A percentile compares a stretch with the other conserved stretches of the same genome.
Conservation (phyloP, 805 yeast species). For the Kodamaea laetipori region DNA sequence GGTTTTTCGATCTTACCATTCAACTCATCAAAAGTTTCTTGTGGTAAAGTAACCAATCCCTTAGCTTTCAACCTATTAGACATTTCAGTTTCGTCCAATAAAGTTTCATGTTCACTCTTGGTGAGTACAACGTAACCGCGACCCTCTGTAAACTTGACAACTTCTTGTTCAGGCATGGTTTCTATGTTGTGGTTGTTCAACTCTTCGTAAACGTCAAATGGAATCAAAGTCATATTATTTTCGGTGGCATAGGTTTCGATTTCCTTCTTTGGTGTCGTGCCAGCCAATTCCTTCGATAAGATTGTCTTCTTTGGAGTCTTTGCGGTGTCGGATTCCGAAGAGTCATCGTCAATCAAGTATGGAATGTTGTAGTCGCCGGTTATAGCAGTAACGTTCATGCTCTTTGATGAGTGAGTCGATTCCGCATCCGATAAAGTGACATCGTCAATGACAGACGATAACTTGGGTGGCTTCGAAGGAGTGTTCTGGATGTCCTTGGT, state of each 20-base stretch:
- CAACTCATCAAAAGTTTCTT: conserved; percentile 22
- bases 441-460: conserved; percentile 9
- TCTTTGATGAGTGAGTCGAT: conserved; percentile 14
- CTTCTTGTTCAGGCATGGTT: conserved; percentile 25
- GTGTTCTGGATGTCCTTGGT: conserved; percentile 28
- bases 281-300: conserved; percentile 21
- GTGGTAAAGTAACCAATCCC: conserved; percentile 38
- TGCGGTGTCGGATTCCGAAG: conserved; percentile 22
- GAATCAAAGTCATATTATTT: conserved; percentile 33
- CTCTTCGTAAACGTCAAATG: conserved; percentile 35
- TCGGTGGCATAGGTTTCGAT: conserved; percentile 38
- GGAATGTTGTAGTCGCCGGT: conserved; percentile 26
- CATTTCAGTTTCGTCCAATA: conserved; percentile 39
- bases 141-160: conserved; percentile 23
- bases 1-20: conserved; percentile 23
- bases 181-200: conserved; percentile 27
- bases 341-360: conserved; percentile 31
- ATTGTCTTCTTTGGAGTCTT: conserved; percentile 11
- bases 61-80: conserved; percentile 26
- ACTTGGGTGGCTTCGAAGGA: conserved; percentile 26
- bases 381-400: conserved; percentile 18
- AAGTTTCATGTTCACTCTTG: conserved; percentile 28
- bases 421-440: conserved; percentile 17
- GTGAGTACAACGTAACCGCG: conserved; percentile 33
- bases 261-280: conserved; percentile 19